Conservation (phyloP, 768 basidiomycete species). For the Leccinellum albellum region DNA sequence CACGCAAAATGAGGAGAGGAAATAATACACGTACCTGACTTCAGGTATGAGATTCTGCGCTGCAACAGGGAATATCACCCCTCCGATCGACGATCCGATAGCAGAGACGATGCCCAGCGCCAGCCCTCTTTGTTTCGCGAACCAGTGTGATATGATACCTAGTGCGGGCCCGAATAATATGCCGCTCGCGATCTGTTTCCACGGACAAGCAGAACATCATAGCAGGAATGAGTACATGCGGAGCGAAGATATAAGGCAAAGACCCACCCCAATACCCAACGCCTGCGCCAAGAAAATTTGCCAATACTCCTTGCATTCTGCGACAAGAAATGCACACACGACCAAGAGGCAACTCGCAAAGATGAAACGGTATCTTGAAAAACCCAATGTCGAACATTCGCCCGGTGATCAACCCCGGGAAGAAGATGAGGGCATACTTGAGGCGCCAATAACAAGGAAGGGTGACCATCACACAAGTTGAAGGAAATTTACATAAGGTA, state of each 20-base stretch:
- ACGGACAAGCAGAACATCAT: background rate
- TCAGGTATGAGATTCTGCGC: constrained; percentile 50
- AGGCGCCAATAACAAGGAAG: background rate
- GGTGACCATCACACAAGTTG: background rate
- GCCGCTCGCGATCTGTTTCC: constrained; percentile 40
- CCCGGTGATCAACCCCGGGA: constrained; percentile 61
- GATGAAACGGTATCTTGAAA: constrained; percentile 48
- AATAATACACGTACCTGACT: constrained; percentile 46
- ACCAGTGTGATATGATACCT: constrained; percentile 70
- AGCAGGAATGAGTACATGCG: background rate
- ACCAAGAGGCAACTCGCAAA: constrained; percentile 50
- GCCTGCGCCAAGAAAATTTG: constrained; percentile 77
- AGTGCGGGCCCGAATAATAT: constrained; percentile 60
- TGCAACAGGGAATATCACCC: constrained; percentile 62
- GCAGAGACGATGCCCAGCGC: constrained; percentile 64
- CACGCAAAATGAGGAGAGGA: background rate
- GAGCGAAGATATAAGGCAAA: too few species aligned
- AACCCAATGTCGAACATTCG: constrained; percentile 73
- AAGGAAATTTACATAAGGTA: too few species aligned
- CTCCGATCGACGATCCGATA: constrained; percentile 65
- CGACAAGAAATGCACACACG: constrained; percentile 56
- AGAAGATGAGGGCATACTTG: constrained; percentile 60
- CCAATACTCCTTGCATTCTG: constrained; percentile 73
- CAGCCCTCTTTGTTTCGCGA: constrained; percentile 51
- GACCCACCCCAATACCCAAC: constrained; percentile 56